Evolutionary conservation across 2,329 filamentous ascomycete species (phyloP), one percentile per base, ranked within the genome.

Genomic region (Sporothrix pallida): DNA sequence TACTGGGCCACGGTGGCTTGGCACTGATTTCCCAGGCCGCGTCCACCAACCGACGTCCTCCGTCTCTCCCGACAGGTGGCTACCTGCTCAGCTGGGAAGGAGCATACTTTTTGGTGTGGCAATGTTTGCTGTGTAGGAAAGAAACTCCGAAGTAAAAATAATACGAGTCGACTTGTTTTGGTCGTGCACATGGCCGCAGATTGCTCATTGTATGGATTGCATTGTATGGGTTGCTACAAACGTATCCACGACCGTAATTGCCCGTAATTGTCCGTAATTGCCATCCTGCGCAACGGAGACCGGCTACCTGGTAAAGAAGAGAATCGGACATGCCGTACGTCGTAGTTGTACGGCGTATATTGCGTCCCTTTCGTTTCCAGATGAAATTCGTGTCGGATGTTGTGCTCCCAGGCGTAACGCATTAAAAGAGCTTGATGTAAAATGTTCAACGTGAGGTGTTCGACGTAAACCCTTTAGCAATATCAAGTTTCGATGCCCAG

Each of bases 1-100:
- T 58, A 58, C 54, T 58, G 54, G 54, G 54, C 54, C 54, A 31
- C 54, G 54, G 54, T 31, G 23, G 54, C 54, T 58, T 58, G 54
- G 54, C 20, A 26, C 15, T 15, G 54, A 58, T 58, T 58, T 58
- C 54, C 23, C 23, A 58, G 9, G 12, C 13, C 54, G 4, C 54
- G 26, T 58, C 23, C 46, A 17, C 54, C 54, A 26, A 58, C 54
- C 54, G 10, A 31, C 20, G 23, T 31, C 31, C 31, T 37, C 31
- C 31, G 31, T 6, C 23, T 26, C 23, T 26, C 23, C 23, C 23
- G 54, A 26, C 23, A 23, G 54, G 23, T 15, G 54, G 54, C 12
- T 58, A 31, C 54, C 54, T 58, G 20, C 54, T 58, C 54, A 31
- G 54, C 54, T 58, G 9, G 54, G 54, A 58, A 15, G 12, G 54